A percentile compares a stretch with the other conserved stretches of the same genome.
Evolutionary conservation across 768 basidiomycete species (phyloP).

Genomic region (Serpula lacrymans): DNA sequence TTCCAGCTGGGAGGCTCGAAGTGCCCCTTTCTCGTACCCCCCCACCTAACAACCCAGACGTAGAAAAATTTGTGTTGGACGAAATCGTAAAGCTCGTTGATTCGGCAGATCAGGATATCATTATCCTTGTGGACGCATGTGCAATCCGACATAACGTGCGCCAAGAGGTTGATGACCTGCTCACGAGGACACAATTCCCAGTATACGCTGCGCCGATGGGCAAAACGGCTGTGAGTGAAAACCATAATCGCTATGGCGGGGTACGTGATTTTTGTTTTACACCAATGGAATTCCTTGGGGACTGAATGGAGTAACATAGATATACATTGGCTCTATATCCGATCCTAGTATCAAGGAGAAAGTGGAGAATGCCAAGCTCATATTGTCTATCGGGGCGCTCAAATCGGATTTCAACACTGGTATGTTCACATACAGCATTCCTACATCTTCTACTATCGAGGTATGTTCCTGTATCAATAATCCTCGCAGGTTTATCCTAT

Average conservation of each 20-base stretch:
- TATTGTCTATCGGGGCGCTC: slow-evolving; percentile 68
- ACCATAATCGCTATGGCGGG: slow-evolving; percentile 72
- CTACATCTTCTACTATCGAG: slow-evolving; percentile 58
- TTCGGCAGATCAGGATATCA: slow-evolving; percentile 54
- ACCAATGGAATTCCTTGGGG: slow-evolving; percentile 4
- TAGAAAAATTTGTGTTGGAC: slow-evolving; percentile 68
- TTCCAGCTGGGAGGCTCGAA: slow-evolving; percentile 61
- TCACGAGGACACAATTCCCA: slow-evolving; percentile 63
- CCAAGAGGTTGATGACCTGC: slow-evolving; percentile 59
- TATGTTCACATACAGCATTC: slow-evolving; percentile 76
- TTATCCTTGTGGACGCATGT: slow-evolving; percentile 83
- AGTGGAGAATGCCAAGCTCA: slow-evolving; percentile 72
- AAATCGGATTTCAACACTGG: slow-evolving; percentile 87
- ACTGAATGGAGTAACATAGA: slow-evolving; percentile 34
- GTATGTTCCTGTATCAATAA: slow-evolving; percentile 27
- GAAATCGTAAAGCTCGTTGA: slow-evolving; percentile 66
- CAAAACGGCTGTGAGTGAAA: slow-evolving; percentile 72
- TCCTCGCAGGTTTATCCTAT: slow-evolving; percentile 1
- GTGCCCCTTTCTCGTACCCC: slow-evolving; percentile 50
- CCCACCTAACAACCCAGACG: slow-evolving; percentile 51
- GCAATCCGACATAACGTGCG: slow-evolving; percentile 67
- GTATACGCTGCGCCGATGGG: slow-evolving; percentile 82
- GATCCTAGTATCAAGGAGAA: slow-evolving; percentile 63
- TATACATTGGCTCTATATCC: slow-evolving; percentile 72
- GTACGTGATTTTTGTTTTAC: slow-evolving; percentile 39